Base-by-base conservation (phyloP, 345 rosid genomes). In the Heritiera littoralis region DNA sequence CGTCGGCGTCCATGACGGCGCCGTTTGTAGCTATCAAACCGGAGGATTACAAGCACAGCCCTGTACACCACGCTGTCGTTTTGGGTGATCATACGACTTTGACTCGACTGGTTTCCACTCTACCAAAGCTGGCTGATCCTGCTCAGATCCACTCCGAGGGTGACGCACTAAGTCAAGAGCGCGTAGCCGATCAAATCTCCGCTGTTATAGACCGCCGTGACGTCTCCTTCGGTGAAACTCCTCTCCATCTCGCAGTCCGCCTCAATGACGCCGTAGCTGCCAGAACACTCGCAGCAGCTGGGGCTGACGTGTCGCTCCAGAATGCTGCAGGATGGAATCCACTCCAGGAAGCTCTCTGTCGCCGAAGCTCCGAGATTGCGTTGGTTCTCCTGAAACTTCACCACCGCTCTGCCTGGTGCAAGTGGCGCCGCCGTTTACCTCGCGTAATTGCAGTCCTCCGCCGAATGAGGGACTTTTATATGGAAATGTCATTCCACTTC, bases 391-490 rank as follows among this genome's bases (percentile, higher is more conserved):
- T 94, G 15, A 87, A 85, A 7, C 83, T 81, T 18, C 93, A 89
- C 68, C 95, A 89, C 67, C 88, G 89, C 14, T 88, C 92, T 1
- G 93, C 94, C 4, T 95, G 99, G 99, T 81, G 86, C 55, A 95
- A 89, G 85, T 95, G 97, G 96, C 92, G 98, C 65, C 92, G 97
- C 72, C 82, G 93, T 13, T 83, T 95, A 9, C 99, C 99, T 0
- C 89, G 92, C 23, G 80, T 92, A 32, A 87, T 90, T 69, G 90
- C 94, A 5, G 93, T 83, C 15, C 85, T 95, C 15, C 90, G 89
- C 38, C 84, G 98, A 40, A 95, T 92, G 98, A 89, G 92, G 14
- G 99, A 95, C 81, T 95, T 95, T 86, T 93, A 95, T 85, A 89
- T 93, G 98, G 99, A 93, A 86, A 89, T 95, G 3, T 90, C 96